phyloP scores from a whole-genome alignment of 768 basidiomycete species.

The Candolleomyces aberdarensis region DNA sequence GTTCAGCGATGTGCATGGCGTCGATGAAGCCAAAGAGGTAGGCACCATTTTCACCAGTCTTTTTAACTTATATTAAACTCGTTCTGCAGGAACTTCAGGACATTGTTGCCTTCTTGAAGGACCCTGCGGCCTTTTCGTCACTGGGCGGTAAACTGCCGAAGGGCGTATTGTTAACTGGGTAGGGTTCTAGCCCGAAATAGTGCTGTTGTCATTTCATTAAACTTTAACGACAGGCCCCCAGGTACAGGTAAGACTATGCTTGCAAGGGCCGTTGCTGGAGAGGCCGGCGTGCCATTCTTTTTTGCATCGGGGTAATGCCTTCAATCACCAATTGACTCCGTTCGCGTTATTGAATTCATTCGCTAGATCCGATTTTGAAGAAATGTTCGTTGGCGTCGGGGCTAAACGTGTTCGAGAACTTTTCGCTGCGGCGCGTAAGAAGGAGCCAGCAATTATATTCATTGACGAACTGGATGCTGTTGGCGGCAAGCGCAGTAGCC shows the following conservation, averaged over 20 bases:
- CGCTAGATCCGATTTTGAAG: conserved; percentile 87
- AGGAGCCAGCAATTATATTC: conserved; percentile 96
- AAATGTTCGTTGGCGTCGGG: conserved; percentile 96
- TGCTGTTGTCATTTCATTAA: conserved; percentile 5
- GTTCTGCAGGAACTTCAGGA: conserved; percentile 84
- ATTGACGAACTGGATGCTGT: conserved; percentile 97
- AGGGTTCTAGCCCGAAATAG: conserved; percentile 11
- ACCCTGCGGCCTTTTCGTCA: conserved; percentile 84
- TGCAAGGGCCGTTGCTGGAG: conserved; percentile 95
- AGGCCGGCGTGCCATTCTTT: conserved; percentile 97
- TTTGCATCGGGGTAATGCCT: conserved; percentile 79
- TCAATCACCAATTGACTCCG: neutral
- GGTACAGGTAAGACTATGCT: conserved; percentile 98
- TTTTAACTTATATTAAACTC: neutral
- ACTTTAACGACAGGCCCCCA: conserved; percentile 48
- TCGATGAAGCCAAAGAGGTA: conserved; percentile 94
- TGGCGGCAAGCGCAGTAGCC: conserved; percentile 80
- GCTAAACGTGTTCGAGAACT: conserved; percentile 95
- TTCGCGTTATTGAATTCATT: conserved; percentile 9
- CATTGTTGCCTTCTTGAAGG: conserved; percentile 92
- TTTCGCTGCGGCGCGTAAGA: conserved; percentile 90
- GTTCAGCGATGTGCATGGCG: conserved; percentile 95
- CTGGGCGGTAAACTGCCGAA: conserved; percentile 94
- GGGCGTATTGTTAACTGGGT: conserved; percentile 88
- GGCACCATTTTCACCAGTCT: conserved; percentile 14